These are phyloP conservation scores for Gracilariopsis chorda DNA, from an alignment of 23 red algal genomes.

Conservation along the genomic window DNA sequence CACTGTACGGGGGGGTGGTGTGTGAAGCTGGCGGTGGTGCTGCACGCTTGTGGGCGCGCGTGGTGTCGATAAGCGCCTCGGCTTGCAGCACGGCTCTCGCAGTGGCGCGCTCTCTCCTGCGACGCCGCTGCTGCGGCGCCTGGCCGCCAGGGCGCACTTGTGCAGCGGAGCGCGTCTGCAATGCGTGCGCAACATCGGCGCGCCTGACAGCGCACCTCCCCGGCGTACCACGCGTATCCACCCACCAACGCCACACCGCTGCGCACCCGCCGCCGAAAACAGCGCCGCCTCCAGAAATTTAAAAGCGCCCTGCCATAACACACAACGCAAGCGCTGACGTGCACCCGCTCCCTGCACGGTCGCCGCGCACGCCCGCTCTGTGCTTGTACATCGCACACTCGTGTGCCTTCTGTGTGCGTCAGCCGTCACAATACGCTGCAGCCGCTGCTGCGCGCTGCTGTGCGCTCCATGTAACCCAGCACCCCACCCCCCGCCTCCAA, in stretches of 20 bases:
- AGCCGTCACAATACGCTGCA: no score
- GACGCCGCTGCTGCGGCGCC: not conserved
- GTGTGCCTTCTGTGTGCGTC: no score
- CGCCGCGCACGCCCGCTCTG: not conserved
- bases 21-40: not conserved
- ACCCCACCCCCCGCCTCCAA: no score
- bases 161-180: not conserved
- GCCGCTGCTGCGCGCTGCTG: no score
- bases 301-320: not conserved
- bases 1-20: not conserved
- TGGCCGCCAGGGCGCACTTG: not conserved
- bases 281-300: not conserved
- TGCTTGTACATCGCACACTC: no score
- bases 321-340: not conserved
- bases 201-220: no score
- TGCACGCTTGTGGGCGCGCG: not conserved
- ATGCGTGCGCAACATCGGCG: no score
- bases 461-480: no score
- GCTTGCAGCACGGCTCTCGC: not conserved
- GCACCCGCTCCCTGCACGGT: not conserved
- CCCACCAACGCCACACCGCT: no score
- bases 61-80: not conserved
- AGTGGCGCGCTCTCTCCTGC: not conserved
- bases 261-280: not conserved
- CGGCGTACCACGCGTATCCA: no score